phyloP scores from a whole-genome alignment of 306 rosid genomes.

The Heteromeles arbutifolia region DNA sequence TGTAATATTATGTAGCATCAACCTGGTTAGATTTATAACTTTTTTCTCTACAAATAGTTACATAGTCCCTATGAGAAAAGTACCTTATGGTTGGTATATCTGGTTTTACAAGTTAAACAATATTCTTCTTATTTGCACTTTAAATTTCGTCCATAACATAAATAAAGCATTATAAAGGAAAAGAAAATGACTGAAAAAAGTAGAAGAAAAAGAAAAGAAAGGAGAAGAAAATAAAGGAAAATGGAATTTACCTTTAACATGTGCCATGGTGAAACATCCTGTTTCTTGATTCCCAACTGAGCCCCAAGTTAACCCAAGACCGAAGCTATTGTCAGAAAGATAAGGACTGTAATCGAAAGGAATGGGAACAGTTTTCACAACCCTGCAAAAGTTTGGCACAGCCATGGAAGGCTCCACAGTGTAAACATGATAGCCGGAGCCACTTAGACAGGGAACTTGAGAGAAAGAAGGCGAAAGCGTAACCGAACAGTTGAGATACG shows the following conservation, averaged over 20 bases:
- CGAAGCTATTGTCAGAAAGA: constrained; percentile 56
- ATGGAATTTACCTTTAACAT: constrained; percentile 29
- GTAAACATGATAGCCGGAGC: constrained; percentile 39
- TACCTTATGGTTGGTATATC: neutral
- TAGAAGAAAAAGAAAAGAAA: neutral
- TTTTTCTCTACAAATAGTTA: no score
- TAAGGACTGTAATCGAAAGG: constrained; percentile 72
- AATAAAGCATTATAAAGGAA: neutral
- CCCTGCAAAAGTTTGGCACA: constrained; percentile 43
- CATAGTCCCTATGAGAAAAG: no score
- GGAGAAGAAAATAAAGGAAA: neutral
- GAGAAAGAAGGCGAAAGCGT: constrained; percentile 20
- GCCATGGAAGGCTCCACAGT: constrained; percentile 43
- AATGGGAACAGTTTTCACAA: constrained; percentile 50
- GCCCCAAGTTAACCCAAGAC: constrained; percentile 66
- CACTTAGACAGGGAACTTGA: constrained; percentile 65
- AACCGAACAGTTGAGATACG: constrained; percentile 58
- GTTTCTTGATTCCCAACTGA: constrained; percentile 15
- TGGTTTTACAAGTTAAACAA: neutral
- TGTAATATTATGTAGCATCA: no score
- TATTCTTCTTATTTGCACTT: neutral
- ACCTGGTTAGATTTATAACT: no score
- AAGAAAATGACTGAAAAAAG: neutral
- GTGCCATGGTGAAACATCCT: constrained; percentile 16
- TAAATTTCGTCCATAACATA: neutral